Base-by-base conservation (phyloP, 148 eudicot species). In the Dianthus caryophyllus region DNA sequence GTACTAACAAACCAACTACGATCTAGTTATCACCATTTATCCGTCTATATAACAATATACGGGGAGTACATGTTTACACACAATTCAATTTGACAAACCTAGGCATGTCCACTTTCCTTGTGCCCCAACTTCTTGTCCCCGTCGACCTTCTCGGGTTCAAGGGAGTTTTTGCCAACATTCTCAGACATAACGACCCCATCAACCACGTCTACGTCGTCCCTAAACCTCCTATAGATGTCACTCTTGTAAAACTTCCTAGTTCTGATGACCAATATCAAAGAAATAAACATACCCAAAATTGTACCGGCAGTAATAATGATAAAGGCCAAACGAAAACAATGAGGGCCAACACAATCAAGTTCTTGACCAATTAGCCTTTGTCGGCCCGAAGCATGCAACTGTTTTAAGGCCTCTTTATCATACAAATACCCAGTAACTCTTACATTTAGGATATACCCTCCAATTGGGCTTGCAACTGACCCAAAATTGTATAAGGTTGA, bases 401-500 rank as follows among this genome's bases (percentile, higher is more conserved):
- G 82, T 26, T 21, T 64, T 30, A 1, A 12, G 15, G 79, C 82
- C 10, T 79, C 82, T 51, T 41, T 71, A 30, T 79, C 82, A 27
- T 79, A 79, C 49, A 79, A 59, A 71, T 67, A 63, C 29, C 81
- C 82, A 44, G 79, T 75, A 17, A 79, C 36, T 41, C 64, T 39
- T 7, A 79, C 82, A 27, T 79, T 79, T 1, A 79, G 66, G n/a
- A 79, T 75, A 50, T 79, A 79, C 9, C 76, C 82, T 0, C 82
- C 82, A 3, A 79, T 79, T 44, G 82, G 79, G 67, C 82, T 79
- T 0, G 82, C 82, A 4, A 79, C 76, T 2, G 82, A 75, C 33
- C 82, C 82, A 55, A 79, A 79, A 52, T 79, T 79, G 63, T 75
- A 79, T n/a, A 79, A 52, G 12, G 82, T 79, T 16, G 82, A 75